phyloP scores from a whole-genome alignment of 345 rosid genomes.

The Bretschneidera sinensis region DNA sequence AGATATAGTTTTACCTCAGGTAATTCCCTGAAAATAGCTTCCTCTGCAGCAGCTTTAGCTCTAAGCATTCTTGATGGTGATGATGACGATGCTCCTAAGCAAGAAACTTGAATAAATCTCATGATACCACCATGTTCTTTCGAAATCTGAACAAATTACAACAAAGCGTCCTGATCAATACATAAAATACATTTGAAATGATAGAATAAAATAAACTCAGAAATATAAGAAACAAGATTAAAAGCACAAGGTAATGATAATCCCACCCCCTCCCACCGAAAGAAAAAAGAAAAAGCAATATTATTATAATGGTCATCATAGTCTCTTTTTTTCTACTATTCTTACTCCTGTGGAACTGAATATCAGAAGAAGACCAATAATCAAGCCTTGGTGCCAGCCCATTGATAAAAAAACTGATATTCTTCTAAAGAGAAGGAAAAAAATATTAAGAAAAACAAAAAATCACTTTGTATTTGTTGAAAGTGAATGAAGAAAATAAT shows the following conservation, averaged over 20 bases:
- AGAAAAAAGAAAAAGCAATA: no score
- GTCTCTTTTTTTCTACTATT: background rate
- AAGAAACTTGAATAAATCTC: constrained; percentile 94
- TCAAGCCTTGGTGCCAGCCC: background rate
- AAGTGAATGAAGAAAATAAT: no score
- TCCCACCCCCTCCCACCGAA: no score
- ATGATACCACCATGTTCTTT: constrained; percentile 97
- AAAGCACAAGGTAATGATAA: no score
- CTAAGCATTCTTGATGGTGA: constrained; percentile 76
- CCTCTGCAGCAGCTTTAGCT: constrained; percentile 95
- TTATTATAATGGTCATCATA: no score
- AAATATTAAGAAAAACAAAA: no score
- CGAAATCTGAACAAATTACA: constrained; percentile 58
- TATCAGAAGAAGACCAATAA: background rate
- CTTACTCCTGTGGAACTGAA: background rate
- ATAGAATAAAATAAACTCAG: background rate
- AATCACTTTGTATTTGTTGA: no score
- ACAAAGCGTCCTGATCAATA: background rate
- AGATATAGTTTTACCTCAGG: constrained; percentile 55
- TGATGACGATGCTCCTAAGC: constrained; percentile 78
- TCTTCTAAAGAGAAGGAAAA: no score
- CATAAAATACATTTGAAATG: background rate
- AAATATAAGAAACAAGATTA: no score
- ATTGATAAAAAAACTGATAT: no score
- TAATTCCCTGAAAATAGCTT: constrained; percentile 68